Evolutionary conservation across 192 early-diverging fungal genomes (phyloP).

Genomic region (Physocladia obscura): DNA sequence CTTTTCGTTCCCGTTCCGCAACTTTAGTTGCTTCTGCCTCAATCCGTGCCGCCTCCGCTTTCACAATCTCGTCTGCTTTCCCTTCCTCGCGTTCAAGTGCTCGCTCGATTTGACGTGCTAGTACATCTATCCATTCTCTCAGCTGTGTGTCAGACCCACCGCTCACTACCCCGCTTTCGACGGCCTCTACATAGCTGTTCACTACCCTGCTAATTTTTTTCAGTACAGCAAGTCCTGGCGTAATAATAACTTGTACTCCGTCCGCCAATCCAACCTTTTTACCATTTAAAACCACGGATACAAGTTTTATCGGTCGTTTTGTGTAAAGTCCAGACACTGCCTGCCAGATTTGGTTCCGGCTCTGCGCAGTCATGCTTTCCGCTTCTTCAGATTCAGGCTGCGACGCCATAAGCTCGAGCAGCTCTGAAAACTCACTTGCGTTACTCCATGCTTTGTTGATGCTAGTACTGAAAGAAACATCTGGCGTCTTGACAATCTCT

Average conservation of each 20-base stretch:
- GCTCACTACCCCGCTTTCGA: neutral
- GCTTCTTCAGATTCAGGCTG: neutral
- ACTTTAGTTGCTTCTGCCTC: neutral
- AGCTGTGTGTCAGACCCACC: neutral
- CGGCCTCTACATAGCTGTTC: neutral
- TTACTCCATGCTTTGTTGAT: neutral
- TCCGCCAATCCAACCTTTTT: neutral
- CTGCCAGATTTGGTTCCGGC: constrained; percentile 17
- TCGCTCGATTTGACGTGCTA: neutral
- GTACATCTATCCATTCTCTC: constrained; percentile 4
- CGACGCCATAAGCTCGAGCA: neutral
- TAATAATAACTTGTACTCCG: neutral
- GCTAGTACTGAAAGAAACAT: neutral
- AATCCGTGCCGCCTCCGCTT: neutral
- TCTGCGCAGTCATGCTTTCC: neutral
- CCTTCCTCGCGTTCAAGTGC: constrained; percentile 15
- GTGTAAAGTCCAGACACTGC: neutral
- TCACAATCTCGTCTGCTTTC: constrained; percentile 5
- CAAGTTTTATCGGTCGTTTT: constrained; percentile 15
- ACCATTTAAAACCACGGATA: neutral
- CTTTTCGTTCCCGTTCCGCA: neutral
- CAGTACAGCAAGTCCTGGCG: constrained; percentile 8
- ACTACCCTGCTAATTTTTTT: neutral
- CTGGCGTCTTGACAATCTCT: constrained; percentile 17
- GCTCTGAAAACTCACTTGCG: neutral